Conservation (phyloP, 176 grass and related monocot genomes). For the Lolium rigidum region DNA sequence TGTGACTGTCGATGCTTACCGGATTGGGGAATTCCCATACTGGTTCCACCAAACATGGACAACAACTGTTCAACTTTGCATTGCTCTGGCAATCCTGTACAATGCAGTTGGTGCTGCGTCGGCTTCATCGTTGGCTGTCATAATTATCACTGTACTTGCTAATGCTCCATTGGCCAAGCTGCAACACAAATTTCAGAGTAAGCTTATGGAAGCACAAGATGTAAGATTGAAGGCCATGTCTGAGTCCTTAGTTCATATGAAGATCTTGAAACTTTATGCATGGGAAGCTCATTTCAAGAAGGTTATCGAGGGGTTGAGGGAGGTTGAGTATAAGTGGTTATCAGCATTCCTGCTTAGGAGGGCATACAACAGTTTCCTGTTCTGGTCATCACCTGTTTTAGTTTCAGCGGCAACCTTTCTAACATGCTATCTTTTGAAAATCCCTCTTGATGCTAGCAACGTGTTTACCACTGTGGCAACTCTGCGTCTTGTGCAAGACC, state of each 20-base stretch:
- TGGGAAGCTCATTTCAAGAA: constrained; percentile 96
- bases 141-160: constrained; percentile 74
- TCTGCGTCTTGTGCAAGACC: constrained; percentile 80
- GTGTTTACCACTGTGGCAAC: constrained; percentile 96
- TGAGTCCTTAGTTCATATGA: constrained; percentile 85
- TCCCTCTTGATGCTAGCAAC: constrained; percentile 82
- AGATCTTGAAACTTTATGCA: constrained; percentile 87
- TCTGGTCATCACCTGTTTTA: constrained; percentile 91
- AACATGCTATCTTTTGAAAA: constrained; percentile 73
- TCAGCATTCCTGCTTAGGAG: constrained; percentile 80
- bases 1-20: constrained; percentile 85
- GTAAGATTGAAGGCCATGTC: constrained; percentile 82
- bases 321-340: constrained; percentile 78
- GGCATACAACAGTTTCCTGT: constrained; percentile 87
- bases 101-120: constrained; percentile 70
- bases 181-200: constrained; percentile 83
- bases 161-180: constrained; percentile 90
- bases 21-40: constrained; percentile 92
- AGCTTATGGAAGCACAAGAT: constrained; percentile 90
- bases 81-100: constrained; percentile 80
- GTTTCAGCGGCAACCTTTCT: constrained; percentile 90
- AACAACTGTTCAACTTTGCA: constrained; percentile 77
- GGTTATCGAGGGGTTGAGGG: constrained; percentile 72
- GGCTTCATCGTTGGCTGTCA: constrained; percentile 68
- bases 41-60: constrained; percentile 97